These are phyloP conservation scores for Lentinula guzmanii DNA, from an alignment of 768 basidiomycete genomes.

Conservation along the genomic window DNA sequence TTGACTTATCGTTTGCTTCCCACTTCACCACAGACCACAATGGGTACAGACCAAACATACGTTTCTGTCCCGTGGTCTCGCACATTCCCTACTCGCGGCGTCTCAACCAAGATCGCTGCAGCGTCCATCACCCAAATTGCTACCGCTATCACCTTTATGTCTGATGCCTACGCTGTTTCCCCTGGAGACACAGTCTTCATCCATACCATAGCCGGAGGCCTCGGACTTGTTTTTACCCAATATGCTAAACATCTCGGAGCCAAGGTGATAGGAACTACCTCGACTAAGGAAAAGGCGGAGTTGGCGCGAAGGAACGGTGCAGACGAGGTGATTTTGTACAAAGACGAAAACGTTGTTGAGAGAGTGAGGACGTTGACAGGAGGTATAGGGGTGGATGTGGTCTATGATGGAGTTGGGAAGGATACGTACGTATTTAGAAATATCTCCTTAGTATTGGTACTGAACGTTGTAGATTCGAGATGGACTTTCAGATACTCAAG, in stretches of 20 bases:
- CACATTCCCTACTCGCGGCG: constrained; percentile 54
- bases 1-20: not conserved
- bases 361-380: constrained; percentile 71
- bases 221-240: constrained; percentile 68
- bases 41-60: constrained; percentile 66
- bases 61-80: constrained; percentile 56
- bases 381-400: constrained; percentile 77
- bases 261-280: constrained; percentile 90
- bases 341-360: constrained; percentile 65
- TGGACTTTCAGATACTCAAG: constrained; percentile 73
- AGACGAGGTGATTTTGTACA: constrained; percentile 82
- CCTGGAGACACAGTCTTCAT: constrained; percentile 76
- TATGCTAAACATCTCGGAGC: constrained; percentile 70
- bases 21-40: constrained; percentile 27
- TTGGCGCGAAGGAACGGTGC: constrained; percentile 78
- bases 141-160: constrained; percentile 72
- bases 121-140: constrained; percentile 69
- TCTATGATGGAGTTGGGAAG: constrained; percentile 96
- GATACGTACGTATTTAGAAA: constrained; percentile 60
- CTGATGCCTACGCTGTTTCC: constrained; percentile 82
- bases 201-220: constrained; percentile 89
- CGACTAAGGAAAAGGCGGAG: constrained; percentile 75
- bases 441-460: constrained; percentile 3
- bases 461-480: constrained; percentile 50
- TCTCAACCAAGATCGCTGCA: constrained; percentile 60